A percentile compares a stretch with the other conserved stretches of the same genome.
phyloP scores from a whole-genome alignment of 805 yeast genomes.

The Lachancea dasiensis region DNA sequence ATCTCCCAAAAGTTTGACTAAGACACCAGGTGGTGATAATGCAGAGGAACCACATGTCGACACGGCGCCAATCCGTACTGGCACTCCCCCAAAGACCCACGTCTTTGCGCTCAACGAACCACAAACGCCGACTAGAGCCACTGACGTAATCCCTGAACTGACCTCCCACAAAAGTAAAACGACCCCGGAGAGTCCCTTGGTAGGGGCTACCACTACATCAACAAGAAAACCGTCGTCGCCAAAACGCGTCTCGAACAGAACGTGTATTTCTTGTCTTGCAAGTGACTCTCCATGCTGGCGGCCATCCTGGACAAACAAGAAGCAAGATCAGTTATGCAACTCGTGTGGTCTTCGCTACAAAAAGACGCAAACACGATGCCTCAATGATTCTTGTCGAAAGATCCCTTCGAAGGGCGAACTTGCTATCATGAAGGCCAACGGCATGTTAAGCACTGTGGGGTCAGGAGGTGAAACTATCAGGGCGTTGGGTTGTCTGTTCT shows the following conservation, averaged over 20 bases:
- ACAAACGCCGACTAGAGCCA: conserved; percentile 4
- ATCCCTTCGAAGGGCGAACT: conserved; percentile 97
- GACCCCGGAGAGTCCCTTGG: background rate
- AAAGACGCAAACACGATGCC: conserved; percentile 88
- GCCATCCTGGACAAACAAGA: conserved; percentile 80
- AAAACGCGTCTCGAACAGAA: conserved; percentile 35
- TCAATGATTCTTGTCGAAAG: conserved; percentile 65
- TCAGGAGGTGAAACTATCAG: conserved; percentile 23
- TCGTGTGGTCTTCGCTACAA: conserved; percentile 94
- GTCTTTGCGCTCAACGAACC: conserved; percentile 5
- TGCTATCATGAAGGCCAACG: conserved; percentile 76
- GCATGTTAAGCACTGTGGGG: conserved; percentile 36
- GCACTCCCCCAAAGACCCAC: conserved; percentile 5
- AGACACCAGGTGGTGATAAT: too few species aligned
- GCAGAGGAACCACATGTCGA: background rate
- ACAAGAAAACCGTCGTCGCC: conserved; percentile 19
- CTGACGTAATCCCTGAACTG: too few species aligned
- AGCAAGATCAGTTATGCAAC: conserved; percentile 93
- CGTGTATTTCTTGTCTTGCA: conserved; percentile 85
- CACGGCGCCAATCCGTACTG: conserved; percentile 1
- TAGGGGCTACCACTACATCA: background rate
- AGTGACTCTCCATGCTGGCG: conserved; percentile 97
- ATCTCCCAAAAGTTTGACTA: conserved; percentile 1
- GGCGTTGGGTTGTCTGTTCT: conserved; percentile 48
- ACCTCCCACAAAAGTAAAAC: too few species aligned